Conservation (phyloP, 345 rosid species). For the Adansonia digitata region DNA sequence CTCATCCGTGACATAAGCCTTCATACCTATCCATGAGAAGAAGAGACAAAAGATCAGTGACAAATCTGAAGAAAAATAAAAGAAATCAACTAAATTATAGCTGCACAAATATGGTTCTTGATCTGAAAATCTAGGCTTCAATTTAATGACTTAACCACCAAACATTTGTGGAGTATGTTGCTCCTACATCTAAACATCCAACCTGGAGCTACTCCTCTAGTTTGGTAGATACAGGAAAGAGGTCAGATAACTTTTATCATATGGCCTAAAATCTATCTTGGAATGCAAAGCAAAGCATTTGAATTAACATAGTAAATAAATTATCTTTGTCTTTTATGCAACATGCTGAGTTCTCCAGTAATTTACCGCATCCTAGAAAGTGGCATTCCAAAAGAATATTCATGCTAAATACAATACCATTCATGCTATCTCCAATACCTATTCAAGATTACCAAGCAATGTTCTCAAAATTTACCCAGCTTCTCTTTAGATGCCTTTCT, state of each 20-base stretch:
- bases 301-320: not conserved
- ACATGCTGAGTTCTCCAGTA: not conserved
- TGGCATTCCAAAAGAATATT: not conserved
- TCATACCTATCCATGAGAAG: constrained; percentile 61
- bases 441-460: not conserved
- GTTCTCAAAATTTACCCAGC: not conserved
- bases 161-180: not conserved
- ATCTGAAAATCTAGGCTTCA: constrained; percentile 4
- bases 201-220: not conserved
- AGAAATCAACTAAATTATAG: not conserved
- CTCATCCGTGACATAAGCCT: constrained; percentile 87
- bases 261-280: not conserved
- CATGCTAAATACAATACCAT: not conserved
- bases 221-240: not conserved
- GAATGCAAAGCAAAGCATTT: not conserved
- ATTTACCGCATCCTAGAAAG: not conserved
- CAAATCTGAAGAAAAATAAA: not conserved
- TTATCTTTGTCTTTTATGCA: not conserved
- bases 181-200: not conserved
- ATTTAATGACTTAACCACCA: not conserved
- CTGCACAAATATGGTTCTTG: not conserved
- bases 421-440: not conserved
- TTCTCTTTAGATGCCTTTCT: not conserved
- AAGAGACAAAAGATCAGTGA: not conserved
- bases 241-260: not conserved